These are phyloP conservation scores for Exophiala xenobiotica DNA, from an alignment of 2,329 filamentous ascomycete genomes.

Conservation along the genomic window DNA sequence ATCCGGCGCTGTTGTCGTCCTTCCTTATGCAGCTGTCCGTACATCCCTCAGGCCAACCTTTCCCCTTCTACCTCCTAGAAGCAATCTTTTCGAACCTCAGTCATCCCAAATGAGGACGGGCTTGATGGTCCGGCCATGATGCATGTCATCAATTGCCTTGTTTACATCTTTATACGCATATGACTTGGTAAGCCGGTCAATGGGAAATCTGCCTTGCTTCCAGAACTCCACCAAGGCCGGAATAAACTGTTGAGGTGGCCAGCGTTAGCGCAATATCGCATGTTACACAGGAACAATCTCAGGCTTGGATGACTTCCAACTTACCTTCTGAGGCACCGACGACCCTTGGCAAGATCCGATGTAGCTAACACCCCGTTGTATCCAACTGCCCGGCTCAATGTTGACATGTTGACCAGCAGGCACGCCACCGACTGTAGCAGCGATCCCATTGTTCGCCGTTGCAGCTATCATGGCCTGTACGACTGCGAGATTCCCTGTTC, in stretches of 20 bases:
- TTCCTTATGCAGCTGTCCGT: too few relatives aligned
- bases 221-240: not conserved
- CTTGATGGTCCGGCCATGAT: not conserved
- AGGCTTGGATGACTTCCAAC: too few relatives aligned
- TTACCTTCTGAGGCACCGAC: not conserved
- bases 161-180: not conserved
- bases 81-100: not conserved
- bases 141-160: not conserved
- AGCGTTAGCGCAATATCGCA: not conserved
- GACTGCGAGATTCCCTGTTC: constrained; percentile 8
- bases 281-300: too few relatives aligned
- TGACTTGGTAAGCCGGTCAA: not conserved
- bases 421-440: not conserved
- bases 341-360: not conserved
- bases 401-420: not conserved
- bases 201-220: not conserved
- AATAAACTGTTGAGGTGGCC: not conserved
- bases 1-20: too few relatives aligned
- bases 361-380: not conserved
- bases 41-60: not conserved
- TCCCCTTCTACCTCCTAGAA: not conserved
- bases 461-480: not conserved
- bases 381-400: not conserved
- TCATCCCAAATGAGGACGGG: not conserved
- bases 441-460: not conserved